phyloP scores from a whole-genome alignment of 1,284 basidiomycete genomes.

The Malassezia caprae region DNA sequence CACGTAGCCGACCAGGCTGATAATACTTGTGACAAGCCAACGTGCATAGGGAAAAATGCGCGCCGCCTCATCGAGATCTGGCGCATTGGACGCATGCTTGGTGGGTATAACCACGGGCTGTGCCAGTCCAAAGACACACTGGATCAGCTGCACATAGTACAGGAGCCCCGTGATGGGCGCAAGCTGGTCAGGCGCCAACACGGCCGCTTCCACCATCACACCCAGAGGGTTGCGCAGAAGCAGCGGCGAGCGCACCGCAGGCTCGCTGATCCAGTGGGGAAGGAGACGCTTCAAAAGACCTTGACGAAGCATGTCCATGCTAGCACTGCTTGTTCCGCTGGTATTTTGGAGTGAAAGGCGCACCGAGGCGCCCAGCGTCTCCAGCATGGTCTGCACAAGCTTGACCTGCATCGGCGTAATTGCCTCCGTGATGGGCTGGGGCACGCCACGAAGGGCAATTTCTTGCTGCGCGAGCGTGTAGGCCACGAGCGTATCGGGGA shows the following conservation, averaged over 20 bases:
- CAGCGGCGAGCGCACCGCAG: constrained; percentile 37
- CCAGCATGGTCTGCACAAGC: constrained; percentile 34
- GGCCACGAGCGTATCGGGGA: constrained; percentile 42
- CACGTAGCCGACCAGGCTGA: constrained; percentile 44
- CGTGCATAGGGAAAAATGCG: constrained; percentile 42
- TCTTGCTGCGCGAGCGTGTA: constrained; percentile 46
- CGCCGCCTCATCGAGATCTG: not conserved
- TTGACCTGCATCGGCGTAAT: constrained; percentile 28
- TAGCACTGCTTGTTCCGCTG: constrained; percentile 3
- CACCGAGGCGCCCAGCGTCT: constrained; percentile 26
- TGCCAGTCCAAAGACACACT: constrained; percentile 44
- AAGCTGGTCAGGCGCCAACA: constrained; percentile 32
- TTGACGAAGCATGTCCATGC: constrained; percentile 30
- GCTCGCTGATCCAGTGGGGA: constrained; percentile 45
- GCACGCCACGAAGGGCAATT: constrained; percentile 32
- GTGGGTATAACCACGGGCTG: constrained; percentile 33
- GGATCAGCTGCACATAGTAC: constrained; percentile 45
- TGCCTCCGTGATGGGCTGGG: constrained; percentile 25
- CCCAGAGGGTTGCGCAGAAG: constrained; percentile 42
- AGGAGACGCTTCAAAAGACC: constrained; percentile 42
- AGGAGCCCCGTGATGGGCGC: constrained; percentile 42
- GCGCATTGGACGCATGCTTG: constrained; percentile 19
- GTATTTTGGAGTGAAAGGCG: constrained; percentile 13
- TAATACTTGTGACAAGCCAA: constrained; percentile 43
- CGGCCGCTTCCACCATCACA: constrained; percentile 42